Conservation (phyloP, 805 yeast genomes). For the Teunomyces panamensis region DNA sequence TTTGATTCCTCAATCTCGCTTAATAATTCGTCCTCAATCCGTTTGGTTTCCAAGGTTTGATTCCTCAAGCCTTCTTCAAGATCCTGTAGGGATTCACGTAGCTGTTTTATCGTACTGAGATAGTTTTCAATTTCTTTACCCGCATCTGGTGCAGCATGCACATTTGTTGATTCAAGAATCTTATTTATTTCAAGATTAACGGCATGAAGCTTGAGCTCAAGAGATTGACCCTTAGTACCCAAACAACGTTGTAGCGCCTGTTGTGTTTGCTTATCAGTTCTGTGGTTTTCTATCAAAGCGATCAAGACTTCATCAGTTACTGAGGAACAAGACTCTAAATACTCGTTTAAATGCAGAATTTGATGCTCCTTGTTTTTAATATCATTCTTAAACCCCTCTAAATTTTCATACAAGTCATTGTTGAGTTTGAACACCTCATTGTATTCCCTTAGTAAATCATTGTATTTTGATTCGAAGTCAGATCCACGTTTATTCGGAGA, state of each 20-base stretch:
- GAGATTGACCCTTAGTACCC: conserved; percentile 8
- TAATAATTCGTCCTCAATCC: conserved; percentile 19
- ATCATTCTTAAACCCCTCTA: conserved; percentile 33
- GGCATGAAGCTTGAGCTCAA: conserved; percentile 24
- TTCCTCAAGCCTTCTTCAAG: conserved; percentile 18
- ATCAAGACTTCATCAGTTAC: conserved; percentile 20
- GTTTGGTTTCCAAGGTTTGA: conserved; percentile 18
- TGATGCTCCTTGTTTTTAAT: conserved; percentile 26
- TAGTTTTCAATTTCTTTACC: conserved; percentile 8
- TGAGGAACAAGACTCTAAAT: conserved; percentile 11
- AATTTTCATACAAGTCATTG: conserved; percentile 35
- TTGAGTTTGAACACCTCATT: conserved; percentile 35
- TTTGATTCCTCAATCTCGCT: conserved; percentile 22
- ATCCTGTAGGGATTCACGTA: conserved; percentile 18
- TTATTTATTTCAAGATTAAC: conserved; percentile 18
- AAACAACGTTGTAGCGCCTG: conserved; percentile 16
- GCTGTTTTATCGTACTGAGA: conserved; percentile 16
- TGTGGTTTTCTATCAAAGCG: conserved; percentile 15
- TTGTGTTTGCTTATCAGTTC: conserved; percentile 15
- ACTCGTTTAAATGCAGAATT: conserved; percentile 12
- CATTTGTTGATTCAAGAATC: conserved; percentile 3
- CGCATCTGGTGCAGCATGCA: conserved; percentile 15
- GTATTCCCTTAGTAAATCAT: conserved; percentile 23
- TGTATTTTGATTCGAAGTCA: conserved; percentile 18
- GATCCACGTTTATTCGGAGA: conserved; percentile 10